Percentiles rank a stretch among this genome's conserved stretches.
These are phyloP conservation scores for Barbatosphaeria neglecta DNA, from an alignment of 495 filamentous ascomycete species.

Conservation along the genomic window DNA sequence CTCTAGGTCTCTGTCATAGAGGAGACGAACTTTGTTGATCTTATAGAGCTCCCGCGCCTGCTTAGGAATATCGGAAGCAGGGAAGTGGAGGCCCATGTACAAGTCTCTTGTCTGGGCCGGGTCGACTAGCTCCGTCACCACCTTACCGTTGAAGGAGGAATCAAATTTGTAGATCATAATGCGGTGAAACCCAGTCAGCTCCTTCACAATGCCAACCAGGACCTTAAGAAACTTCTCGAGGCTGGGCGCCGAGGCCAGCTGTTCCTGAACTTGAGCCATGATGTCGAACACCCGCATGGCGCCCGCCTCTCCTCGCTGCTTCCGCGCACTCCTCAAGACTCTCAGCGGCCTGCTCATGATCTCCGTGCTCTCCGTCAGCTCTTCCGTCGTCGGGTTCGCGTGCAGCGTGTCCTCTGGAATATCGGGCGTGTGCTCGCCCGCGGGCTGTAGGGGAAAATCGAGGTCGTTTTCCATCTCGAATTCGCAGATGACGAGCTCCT, in stretches of 20 bases:
- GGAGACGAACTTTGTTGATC: slow-evolving; percentile 65
- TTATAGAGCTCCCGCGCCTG: slow-evolving; percentile 76
- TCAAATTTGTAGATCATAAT: slow-evolving; percentile 96
- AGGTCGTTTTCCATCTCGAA: slow-evolving; percentile 83
- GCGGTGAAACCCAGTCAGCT: slow-evolving; percentile 84
- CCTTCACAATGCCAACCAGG: slow-evolving; percentile 68
- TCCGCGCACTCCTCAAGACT: slow-evolving; percentile 65
- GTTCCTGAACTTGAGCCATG: slow-evolving; percentile 76
- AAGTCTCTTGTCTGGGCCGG: slow-evolving; percentile 69
- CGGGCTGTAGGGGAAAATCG: slow-evolving; percentile 52
- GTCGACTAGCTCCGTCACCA: slow-evolving; percentile 82
- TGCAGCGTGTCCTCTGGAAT: slow-evolving; percentile 63
- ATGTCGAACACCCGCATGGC: slow-evolving; percentile 93
- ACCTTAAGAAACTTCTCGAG: slow-evolving; percentile 61
- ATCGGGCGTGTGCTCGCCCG: slow-evolving; percentile 43
- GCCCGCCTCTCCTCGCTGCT: slow-evolving; percentile 69
- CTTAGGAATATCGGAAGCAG: slow-evolving; percentile 81
- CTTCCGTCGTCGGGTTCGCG: slow-evolving; percentile 56
- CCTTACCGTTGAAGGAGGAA: slow-evolving; percentile 65
- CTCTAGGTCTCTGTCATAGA: slow-evolving; percentile 66
- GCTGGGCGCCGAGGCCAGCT: slow-evolving; percentile 55
- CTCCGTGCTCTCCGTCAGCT: slow-evolving; percentile 61
- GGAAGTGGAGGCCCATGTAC: slow-evolving; percentile 84
- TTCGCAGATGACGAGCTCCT: slow-evolving; percentile 74
- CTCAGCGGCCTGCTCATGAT: slow-evolving; percentile 66